These are phyloP conservation scores for Trichophyton benhamiae DNA, from an alignment of 2,329 filamentous ascomycete species.

Conservation along the genomic window DNA sequence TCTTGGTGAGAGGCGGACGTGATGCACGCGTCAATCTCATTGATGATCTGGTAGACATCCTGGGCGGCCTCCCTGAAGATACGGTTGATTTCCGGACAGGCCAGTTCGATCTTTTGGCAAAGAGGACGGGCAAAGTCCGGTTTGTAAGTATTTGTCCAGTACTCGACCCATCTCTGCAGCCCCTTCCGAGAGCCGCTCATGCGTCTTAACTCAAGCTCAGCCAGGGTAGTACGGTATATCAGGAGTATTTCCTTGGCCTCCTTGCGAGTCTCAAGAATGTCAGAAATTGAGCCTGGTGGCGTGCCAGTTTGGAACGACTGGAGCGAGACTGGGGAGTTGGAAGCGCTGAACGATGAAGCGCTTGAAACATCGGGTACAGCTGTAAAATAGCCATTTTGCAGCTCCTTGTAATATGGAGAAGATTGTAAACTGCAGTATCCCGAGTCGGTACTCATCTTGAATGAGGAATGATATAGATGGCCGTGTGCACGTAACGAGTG, in stretches of 20 bases:
- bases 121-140: conserved; percentile 13
- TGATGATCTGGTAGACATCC: conserved; percentile 18
- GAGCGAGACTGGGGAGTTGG: not conserved
- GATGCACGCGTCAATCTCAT: conserved; percentile 15
- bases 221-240: conserved; percentile 20
- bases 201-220: conserved; percentile 20
- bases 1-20: conserved; percentile 13
- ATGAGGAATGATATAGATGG: not conserved
- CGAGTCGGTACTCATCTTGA: not conserved
- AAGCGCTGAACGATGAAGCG: not conserved
- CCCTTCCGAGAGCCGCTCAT: conserved; percentile 22
- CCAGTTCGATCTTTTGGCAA: conserved; percentile 9
- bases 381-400: not conserved
- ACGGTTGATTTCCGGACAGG: conserved; percentile 16
- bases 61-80: conserved; percentile 19
- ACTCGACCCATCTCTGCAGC: conserved; percentile 19
- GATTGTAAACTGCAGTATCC: not conserved
- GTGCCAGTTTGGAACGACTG: not conserved
- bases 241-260: conserved; percentile 18
- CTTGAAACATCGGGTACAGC: not conserved
- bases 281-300: conserved; percentile 7
- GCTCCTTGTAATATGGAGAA: not conserved
- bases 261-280: conserved; percentile 12
- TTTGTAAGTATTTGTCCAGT: conserved; percentile 21
- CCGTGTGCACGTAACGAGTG: not conserved